Percentiles rank a stretch among this genome's conserved stretches.
Evolutionary conservation across 495 filamentous ascomycete species (phyloP).

Genomic region (Podospora pseudoanserina): DNA sequence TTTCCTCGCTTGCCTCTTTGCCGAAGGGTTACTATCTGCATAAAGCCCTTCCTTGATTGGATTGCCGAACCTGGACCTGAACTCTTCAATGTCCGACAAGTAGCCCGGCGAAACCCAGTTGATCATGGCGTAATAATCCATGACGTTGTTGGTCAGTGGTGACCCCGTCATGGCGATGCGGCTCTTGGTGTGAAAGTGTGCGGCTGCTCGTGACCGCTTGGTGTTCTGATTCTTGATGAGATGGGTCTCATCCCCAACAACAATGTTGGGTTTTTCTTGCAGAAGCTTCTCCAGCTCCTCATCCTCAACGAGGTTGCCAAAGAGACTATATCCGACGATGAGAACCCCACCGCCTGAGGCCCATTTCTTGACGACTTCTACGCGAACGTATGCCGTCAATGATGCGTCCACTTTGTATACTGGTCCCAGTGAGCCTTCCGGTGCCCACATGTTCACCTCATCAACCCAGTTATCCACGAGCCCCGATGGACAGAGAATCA

Average conservation of each 20-base stretch:
- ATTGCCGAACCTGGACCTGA: constrained; percentile 61
- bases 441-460: constrained; percentile 69
- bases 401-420: constrained; percentile 48
- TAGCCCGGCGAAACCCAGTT: constrained; percentile 83
- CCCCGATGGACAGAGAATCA: constrained; percentile 72
- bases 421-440: constrained; percentile 48
- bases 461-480: constrained; percentile 81
- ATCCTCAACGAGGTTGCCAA: constrained; percentile 41
- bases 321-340: constrained; percentile 68
- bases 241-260: constrained; percentile 90
- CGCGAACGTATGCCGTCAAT: constrained; percentile 33
- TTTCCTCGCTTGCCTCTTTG: constrained; percentile 58
- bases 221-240: constrained; percentile 61
- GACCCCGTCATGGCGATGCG: constrained; percentile 88
- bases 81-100: constrained; percentile 62
- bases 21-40: constrained; percentile 51
- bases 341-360: constrained; percentile 64
- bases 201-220: constrained; percentile 49
- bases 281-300: constrained; percentile 42
- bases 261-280: constrained; percentile 61
- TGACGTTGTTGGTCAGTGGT: constrained; percentile 75
- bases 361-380: constrained; percentile 55
- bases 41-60: constrained; percentile 72
- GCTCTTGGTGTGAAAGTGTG: constrained; percentile 59
- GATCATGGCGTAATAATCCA: constrained; percentile 81